Percentiles rank a stretch among this genome's conserved stretches.
Evolutionary conservation across 1,284 basidiomycete genomes (phyloP).

Genomic region (Ustilago cynodontis): DNA sequence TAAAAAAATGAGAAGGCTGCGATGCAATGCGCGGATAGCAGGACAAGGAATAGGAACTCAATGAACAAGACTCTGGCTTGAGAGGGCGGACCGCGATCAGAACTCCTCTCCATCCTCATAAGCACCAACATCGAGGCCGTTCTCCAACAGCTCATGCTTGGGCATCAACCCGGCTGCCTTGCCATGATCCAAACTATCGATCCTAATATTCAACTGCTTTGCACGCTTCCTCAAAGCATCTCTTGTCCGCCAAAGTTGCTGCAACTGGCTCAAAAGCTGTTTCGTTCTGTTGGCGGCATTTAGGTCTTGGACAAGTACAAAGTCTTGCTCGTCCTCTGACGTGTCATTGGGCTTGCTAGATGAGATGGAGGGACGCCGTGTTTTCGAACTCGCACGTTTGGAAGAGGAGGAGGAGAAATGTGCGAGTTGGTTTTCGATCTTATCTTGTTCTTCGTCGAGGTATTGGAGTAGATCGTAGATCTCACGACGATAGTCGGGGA

Average conservation of each 20-base stretch:
- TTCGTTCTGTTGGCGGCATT: slow-evolving; percentile 34
- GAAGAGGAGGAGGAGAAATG: slow-evolving; percentile 14
- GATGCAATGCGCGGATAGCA: slow-evolving; percentile 10
- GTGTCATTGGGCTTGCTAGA: slow-evolving; percentile 18
- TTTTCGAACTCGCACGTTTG: not conserved
- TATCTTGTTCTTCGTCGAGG: slow-evolving; percentile 51
- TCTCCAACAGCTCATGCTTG: slow-evolving; percentile 23
- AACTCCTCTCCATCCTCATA: slow-evolving; percentile 28
- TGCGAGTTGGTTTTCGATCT: slow-evolving; percentile 43
- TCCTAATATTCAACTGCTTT: slow-evolving; percentile 41
- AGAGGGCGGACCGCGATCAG: slow-evolving; percentile 8
- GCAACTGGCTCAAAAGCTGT: slow-evolving; percentile 41
- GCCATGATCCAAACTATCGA: slow-evolving; percentile 39
- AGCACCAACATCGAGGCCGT: not conserved
- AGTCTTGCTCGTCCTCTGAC: slow-evolving; percentile 41
- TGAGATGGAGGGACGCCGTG: slow-evolving; percentile 10
- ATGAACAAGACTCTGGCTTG: not conserved
- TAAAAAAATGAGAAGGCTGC: not conserved
- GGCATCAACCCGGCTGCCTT: slow-evolving; percentile 38
- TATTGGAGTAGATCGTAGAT: slow-evolving; percentile 50
- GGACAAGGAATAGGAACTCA: not conserved
- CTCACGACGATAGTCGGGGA: slow-evolving; percentile 50
- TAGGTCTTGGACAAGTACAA: slow-evolving; percentile 46
- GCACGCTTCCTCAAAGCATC: slow-evolving; percentile 34
- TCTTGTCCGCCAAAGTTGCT: slow-evolving; percentile 43